A percentile compares a stretch with the other conserved stretches of the same genome.
Evolutionary conservation across 768 basidiomycete genomes (phyloP).

Genomic region (Daedalea quercina): DNA sequence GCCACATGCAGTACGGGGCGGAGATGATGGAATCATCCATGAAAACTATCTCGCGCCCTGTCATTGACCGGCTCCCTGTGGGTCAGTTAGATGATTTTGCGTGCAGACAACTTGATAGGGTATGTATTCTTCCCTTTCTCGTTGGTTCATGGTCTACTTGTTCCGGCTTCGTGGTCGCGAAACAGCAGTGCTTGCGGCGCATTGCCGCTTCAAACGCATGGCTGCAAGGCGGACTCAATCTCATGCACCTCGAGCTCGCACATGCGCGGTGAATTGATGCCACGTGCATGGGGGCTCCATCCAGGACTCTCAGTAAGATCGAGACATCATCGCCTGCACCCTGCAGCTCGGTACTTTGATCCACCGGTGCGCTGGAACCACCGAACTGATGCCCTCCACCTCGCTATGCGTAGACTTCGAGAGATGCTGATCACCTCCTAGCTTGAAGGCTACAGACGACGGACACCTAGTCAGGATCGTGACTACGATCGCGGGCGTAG

Average conservation of each 20-base stretch:
- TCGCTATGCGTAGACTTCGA: too few species aligned
- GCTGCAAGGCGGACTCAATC: too few species aligned
- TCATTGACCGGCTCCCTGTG: slow-evolving; percentile 73
- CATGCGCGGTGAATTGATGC: too few species aligned
- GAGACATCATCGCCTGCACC: too few species aligned
- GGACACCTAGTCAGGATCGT: slow-evolving; percentile 11
- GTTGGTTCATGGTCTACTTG: not conserved
- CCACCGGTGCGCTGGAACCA: too few species aligned
- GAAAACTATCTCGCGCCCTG: slow-evolving; percentile 73
- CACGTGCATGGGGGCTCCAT: too few species aligned
- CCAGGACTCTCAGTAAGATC: too few species aligned
- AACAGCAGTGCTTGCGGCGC: not conserved
- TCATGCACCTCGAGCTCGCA: too few species aligned
- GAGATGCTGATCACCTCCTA: slow-evolving; percentile 1
- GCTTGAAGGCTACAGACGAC: slow-evolving; percentile 19
- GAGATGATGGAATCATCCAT: slow-evolving; percentile 84
- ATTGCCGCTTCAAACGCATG: not conserved
- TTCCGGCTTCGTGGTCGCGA: not conserved
- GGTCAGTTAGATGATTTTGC: slow-evolving; percentile 82
- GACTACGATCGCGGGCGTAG: slow-evolving; percentile 8
- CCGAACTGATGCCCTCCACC: too few species aligned
- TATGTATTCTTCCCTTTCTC: slow-evolving; percentile 29
- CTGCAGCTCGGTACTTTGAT: too few species aligned
- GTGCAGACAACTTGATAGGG: slow-evolving; percentile 79
- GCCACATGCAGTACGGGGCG: slow-evolving; percentile 63